Conservation (phyloP, 805 yeast genomes). For the Kuraishia capsulata region DNA sequence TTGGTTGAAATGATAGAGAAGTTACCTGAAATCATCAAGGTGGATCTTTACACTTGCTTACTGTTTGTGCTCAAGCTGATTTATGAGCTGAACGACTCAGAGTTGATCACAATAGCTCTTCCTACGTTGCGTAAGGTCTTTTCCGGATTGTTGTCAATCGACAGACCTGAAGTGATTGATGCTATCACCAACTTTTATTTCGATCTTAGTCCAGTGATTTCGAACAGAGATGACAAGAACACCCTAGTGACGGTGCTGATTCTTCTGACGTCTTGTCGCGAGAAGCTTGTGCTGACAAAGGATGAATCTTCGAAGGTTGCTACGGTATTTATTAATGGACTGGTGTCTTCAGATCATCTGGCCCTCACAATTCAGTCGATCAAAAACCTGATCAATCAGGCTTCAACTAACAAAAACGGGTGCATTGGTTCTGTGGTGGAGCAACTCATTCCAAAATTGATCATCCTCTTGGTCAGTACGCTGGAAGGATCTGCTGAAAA, state of each 20-base stretch:
- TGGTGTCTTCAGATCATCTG: constrained; percentile 24
- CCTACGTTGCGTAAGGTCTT: constrained; percentile 41
- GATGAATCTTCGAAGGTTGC: constrained; percentile 28
- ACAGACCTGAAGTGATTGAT: constrained; percentile 17
- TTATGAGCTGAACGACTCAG: constrained; percentile 31
- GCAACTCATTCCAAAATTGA: constrained; percentile 34
- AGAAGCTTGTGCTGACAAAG: constrained; percentile 20
- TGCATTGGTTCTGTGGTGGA: constrained; percentile 30
- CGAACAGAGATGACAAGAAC: constrained; percentile 17
- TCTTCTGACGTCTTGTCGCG: constrained; percentile 29
- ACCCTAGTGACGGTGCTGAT: constrained; percentile 35
- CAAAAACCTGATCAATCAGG: constrained; percentile 39
- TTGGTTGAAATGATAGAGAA: constrained; percentile 53
- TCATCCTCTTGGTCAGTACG: constrained; percentile 18
- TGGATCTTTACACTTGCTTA: constrained; percentile 65
- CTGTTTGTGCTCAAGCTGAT: constrained; percentile 53
- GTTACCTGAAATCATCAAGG: constrained; percentile 60
- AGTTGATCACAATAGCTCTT: constrained; percentile 41
- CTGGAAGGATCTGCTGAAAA: constrained; percentile 2
- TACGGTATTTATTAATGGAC: constrained; percentile 22
- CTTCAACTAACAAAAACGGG: constrained; percentile 15
- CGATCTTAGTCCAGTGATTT: constrained; percentile 21
- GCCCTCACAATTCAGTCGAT: constrained; percentile 51
- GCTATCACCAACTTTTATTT: constrained; percentile 27
- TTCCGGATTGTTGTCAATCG: constrained; percentile 18